These are phyloP conservation scores for Cyphellophora attinorum DNA, from an alignment of 2,329 filamentous ascomycete species.

Conservation along the genomic window DNA sequence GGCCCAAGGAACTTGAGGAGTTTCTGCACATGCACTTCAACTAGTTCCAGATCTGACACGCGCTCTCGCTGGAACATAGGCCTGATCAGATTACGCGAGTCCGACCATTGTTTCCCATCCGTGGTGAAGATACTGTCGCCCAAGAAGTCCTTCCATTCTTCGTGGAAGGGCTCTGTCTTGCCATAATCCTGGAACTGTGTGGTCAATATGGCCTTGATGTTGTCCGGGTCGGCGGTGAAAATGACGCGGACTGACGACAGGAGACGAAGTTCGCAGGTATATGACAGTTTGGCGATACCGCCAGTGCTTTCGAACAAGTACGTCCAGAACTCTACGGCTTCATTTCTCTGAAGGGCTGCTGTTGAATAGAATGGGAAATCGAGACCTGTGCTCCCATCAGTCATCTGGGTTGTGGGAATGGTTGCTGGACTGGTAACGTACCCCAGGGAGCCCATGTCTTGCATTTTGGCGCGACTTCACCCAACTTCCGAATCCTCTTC, in stretches of 20 bases:
- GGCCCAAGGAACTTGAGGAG: conserved; percentile 58
- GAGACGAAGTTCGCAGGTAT: conserved; percentile 13
- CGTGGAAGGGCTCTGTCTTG: conserved; percentile 61
- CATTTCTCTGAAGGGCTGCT: conserved; percentile 8
- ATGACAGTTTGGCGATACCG: conserved; percentile 7
- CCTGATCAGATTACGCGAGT: conserved; percentile 71
- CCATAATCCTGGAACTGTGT: conserved; percentile 80
- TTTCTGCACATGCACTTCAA: conserved; percentile 68
- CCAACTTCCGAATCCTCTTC: conserved; percentile 8
- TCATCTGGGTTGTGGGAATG: conserved; percentile 1
- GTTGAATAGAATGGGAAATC: conserved; percentile 15
- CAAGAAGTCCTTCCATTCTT: conserved; percentile 67
- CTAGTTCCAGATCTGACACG: conserved; percentile 71
- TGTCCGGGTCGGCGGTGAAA: conserved; percentile 75
- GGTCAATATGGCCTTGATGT: conserved; percentile 84
- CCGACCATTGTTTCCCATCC: conserved; percentile 71
- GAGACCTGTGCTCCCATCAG: conserved; percentile 8
- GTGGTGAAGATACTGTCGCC: conserved; percentile 81
- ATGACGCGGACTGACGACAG: conserved; percentile 42
- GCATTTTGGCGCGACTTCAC: conserved; percentile 9
- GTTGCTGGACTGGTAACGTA: too few relatives aligned
- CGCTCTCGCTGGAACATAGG: conserved; percentile 83
- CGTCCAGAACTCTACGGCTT: conserved; percentile 15
- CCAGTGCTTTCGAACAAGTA: conserved; percentile 13
- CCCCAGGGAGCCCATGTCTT: conserved; percentile 13